Base-by-base conservation (phyloP, 208 protist species). In the Trypanosoma theileri region DNA sequence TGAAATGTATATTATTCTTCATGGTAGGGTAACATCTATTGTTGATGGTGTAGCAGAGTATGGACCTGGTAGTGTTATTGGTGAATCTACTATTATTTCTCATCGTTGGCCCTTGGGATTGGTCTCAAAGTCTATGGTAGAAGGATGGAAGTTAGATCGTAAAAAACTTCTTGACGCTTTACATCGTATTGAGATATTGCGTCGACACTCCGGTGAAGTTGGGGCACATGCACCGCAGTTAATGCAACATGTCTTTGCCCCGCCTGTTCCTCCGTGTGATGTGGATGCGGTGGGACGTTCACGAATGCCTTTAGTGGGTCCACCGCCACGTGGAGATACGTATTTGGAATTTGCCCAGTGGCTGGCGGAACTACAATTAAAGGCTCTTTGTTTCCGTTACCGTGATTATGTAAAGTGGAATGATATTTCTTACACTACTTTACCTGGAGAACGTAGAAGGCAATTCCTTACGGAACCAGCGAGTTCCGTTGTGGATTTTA, bases 61-160 rank as follows among this genome's bases (percentile, higher is more conserved):
- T 76, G 84, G 85, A 40, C 71, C 82, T 1, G 90, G 90, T 3
- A 82, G 91, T 52, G 76, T 89, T 59, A 74, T 95, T 63, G 90
- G 90, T 40, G 90, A 89, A 59, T 77, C 83, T 21, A 89, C 79
- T 63, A 79, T 95, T n/a, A 75, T 95, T 21, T 59, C 73, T 22
- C 90, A 95, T 66, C 86, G 90, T 66, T 95, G 90, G 86, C 90
- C 90, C 16, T 41, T 95, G 12, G 85, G 78, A 0, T 78, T 93
- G 12, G 71, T 84, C 4, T 86, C 90, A 10, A 80, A 84, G 52
- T 79, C 83, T 26, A 95, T 95, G 85, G 86, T 95, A 71, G 90
- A 95, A 70, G 84, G 90, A n/a, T 95, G 90, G 90, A 73, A 79
- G 51, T 77, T 95, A 42, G 77, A 60, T 46, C 81, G 77, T 7